Percentiles rank a stretch among this genome's conserved stretches.
Conservation (phyloP, 2,329 filamentous ascomycete genomes). For the Calonectria ilicicola region DNA sequence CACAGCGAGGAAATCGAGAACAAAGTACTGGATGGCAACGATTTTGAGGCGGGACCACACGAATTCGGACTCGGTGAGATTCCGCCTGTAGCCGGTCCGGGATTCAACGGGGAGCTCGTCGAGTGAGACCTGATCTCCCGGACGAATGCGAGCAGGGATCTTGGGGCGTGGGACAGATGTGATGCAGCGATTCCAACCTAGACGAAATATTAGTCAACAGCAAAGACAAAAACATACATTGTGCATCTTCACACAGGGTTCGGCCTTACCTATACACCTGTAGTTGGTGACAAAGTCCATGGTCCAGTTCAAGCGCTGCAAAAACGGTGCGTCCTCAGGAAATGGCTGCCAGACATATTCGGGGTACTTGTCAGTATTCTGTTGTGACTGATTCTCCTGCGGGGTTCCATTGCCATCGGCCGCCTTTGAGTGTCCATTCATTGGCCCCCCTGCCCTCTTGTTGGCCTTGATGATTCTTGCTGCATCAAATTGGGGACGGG, state of each 20-base stretch:
- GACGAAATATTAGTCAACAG: not conserved
- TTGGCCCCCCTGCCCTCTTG: slow-evolving; percentile 14
- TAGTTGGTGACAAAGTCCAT: slow-evolving; percentile 67
- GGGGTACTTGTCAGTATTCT: slow-evolving; percentile 27
- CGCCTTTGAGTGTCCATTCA: not conserved
- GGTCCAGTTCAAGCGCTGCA: slow-evolving; percentile 66
- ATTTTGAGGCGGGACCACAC: slow-evolving; percentile 57
- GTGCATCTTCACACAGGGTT: slow-evolving; percentile 25
- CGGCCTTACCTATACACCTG: slow-evolving; percentile 62
- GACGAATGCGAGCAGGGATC: slow-evolving; percentile 47
- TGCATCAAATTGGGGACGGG: slow-evolving; percentile 67
- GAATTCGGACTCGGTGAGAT: slow-evolving; percentile 57
- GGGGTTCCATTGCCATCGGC: not conserved
- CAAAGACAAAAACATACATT: not conserved
- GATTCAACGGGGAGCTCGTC: slow-evolving; percentile 56
- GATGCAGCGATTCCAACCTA: slow-evolving; percentile 70
- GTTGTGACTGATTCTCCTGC: slow-evolving; percentile 26
- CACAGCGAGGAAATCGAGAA: slow-evolving; percentile 77
- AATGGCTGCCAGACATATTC: slow-evolving; percentile 73
- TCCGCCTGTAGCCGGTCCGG: slow-evolving; percentile 59
- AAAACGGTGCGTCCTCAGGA: slow-evolving; percentile 61
- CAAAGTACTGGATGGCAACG: slow-evolving; percentile 70
- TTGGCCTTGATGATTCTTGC: slow-evolving; percentile 59
- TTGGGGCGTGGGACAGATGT: slow-evolving; percentile 61
- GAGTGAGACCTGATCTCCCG: slow-evolving; percentile 55